Evolutionary conservation across 169 alveolate species (phyloP), one percentile per base, ranked within the genome.

Genomic region (Theileria luwenshuni): DNA sequence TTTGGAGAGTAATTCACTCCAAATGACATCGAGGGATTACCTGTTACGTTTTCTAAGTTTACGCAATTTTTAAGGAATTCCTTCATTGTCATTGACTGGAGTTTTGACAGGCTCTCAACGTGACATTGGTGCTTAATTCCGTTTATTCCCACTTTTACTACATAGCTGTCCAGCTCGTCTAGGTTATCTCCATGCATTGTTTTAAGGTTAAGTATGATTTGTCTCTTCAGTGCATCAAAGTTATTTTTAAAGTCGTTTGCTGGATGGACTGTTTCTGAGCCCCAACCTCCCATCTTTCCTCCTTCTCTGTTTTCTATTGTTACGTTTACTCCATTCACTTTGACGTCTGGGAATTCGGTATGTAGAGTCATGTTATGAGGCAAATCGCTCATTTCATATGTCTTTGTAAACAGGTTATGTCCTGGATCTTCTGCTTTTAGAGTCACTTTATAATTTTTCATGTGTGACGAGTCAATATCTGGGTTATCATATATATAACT

Each of bases 41-140:
- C 68, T 51, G 56, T 68, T 2, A 81, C 52, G 59, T 74, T 48
- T 27, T 81, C 89, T 19, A 81, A 48, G 71, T 72, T 72, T 19
- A 81, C 81, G 48, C 89, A 81, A 51, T 43, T 49, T 25, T 60
- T 51, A 15, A 43, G 33, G 65, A 81, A 81, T 32, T 81, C 89
- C 38, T 63, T 56, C 70, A 65, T 38, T n/a, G 67, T 28, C 89
- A 81, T 81, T 47, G 58, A 41, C 68, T 52, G 85, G 7, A 81
- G 64, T 45, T 74, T 63, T n/a, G 84, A 13, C n/a, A 81, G 75
- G 35, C 61, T 74, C 65, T 72, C 69, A 41, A 81, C 64, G 67
- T 49, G 72, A 45, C 89, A 81, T 48, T 68, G 65, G 63, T 81
- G 85, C 70, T 72, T 73, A 45, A 69, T 56, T n/a, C 89, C 89